These are phyloP conservation scores for Avicennia marina DNA, from an alignment of 257 asterid species.

Conservation along the genomic window DNA sequence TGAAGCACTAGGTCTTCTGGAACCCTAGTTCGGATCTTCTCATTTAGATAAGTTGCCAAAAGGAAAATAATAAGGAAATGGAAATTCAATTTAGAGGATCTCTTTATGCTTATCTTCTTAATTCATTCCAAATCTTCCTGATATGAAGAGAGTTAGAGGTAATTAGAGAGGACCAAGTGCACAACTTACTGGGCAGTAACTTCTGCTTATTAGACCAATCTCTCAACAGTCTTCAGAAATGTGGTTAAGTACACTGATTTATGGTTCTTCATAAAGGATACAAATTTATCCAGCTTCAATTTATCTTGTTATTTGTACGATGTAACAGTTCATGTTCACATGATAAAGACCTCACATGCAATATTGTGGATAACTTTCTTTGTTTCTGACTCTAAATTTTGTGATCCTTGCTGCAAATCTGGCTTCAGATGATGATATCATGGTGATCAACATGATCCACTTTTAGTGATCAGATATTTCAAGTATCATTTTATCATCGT, in stretches of 20 bases:
- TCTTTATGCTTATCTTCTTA: too few species aligned
- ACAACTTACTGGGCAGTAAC: slow-evolving; percentile 10
- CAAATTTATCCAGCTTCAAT: neutral
- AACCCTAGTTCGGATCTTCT: too few species aligned
- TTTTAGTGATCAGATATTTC: slow-evolving; percentile 5
- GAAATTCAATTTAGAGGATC: too few species aligned
- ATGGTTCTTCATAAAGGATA: neutral
- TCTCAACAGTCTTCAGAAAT: neutral
- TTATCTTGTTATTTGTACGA: neutral
- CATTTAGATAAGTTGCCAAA: neutral
- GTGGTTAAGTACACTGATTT: neutral
- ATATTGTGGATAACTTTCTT: too few species aligned
- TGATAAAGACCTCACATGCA: too few species aligned
- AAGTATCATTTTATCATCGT: slow-evolving; percentile 4
- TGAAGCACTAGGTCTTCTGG: neutral
- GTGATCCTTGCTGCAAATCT: slow-evolving; percentile 46
- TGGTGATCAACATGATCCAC: slow-evolving; percentile 41
- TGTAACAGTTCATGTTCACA: too few species aligned
- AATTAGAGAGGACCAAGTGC: slow-evolving; percentile 15
- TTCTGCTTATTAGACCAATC: slow-evolving; percentile 1
- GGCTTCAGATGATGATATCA: slow-evolving; percentile 51
- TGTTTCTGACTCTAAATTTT: too few species aligned
- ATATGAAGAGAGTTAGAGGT: slow-evolving; percentile 75
- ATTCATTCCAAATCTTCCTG: slow-evolving; percentile 73
- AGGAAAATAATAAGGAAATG: too few species aligned